phyloP scores from a whole-genome alignment of 2,329 filamentous ascomycete species.

The Monilinia fructigena region DNA sequence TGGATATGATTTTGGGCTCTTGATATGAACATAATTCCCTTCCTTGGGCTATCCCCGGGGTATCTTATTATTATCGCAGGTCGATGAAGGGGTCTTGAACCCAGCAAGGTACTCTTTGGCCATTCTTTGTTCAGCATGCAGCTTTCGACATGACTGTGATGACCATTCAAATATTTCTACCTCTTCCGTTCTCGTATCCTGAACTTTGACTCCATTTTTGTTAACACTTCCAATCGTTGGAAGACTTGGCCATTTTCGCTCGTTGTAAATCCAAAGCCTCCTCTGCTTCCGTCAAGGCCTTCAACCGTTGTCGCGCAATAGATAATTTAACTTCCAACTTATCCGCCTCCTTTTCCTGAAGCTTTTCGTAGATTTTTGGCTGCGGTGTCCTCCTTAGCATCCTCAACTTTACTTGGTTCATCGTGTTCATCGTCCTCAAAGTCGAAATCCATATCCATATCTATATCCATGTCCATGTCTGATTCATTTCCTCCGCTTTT shows the following conservation, averaged over 20 bases:
- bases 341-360: constrained; percentile 47
- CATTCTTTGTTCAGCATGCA: constrained; percentile 30
- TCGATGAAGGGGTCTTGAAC: constrained; percentile 18
- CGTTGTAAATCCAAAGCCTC: constrained; percentile 56
- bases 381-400: constrained; percentile 31
- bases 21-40: constrained; percentile 15
- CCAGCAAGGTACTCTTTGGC: constrained; percentile 17
- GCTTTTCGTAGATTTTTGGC: constrained; percentile 42
- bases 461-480: constrained; percentile 33
- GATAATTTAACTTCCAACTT: constrained; percentile 52
- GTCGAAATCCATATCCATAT: constrained; percentile 36
- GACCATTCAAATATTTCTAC: constrained; percentile 35
- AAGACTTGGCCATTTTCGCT: constrained; percentile 64
- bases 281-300: constrained; percentile 56
- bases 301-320: constrained; percentile 54
- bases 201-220: constrained; percentile 60
- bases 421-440: constrained; percentile 28
- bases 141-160: constrained; percentile 35
- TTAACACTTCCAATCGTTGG: constrained; percentile 58
- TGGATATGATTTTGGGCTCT: constrained; percentile 17
- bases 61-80: constrained; percentile 24
- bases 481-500: constrained; percentile 32
- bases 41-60: constrained; percentile 15
- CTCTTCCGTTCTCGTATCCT: constrained; percentile 63
- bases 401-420: constrained; percentile 25